Evolutionary conservation across 768 basidiomycete species (phyloP).

Genomic region (Leccinum sublutescens): DNA sequence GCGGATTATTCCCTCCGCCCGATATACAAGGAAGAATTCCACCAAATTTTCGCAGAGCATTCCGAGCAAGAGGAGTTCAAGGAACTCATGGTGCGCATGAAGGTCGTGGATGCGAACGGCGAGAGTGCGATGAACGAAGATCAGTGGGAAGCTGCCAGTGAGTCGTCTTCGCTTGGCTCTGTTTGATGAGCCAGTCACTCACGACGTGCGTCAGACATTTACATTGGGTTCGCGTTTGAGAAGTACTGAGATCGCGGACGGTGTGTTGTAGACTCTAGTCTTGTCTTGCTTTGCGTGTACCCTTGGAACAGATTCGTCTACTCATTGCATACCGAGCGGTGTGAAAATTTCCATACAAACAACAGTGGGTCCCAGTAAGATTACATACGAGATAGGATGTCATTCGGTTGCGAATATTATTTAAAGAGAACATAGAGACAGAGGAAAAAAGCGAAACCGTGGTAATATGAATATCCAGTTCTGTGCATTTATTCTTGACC

Average conservation of each 20-base stretch:
- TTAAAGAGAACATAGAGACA: neutral
- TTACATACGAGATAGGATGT: constrained; percentile 32
- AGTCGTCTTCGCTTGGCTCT: constrained; percentile 33
- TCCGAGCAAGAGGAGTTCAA: constrained; percentile 77
- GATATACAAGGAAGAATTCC: constrained; percentile 85
- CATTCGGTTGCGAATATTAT: constrained; percentile 8
- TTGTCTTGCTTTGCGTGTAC: constrained; percentile 5
- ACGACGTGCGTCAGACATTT: constrained; percentile 62
- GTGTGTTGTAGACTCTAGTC: neutral
- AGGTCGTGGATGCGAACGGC: constrained; percentile 81
- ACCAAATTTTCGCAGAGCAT: constrained; percentile 83
- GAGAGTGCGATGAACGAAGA: constrained; percentile 91
- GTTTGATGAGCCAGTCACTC: neutral
- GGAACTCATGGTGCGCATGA: constrained; percentile 85
- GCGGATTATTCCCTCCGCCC: constrained; percentile 72
- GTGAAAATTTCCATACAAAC: constrained; percentile 3
- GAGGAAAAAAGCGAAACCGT: neutral
- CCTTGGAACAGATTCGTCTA: neutral
- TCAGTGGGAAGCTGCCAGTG: constrained; percentile 99
- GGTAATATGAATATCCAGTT: constrained; percentile 15
- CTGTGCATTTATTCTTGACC: constrained; percentile 72
- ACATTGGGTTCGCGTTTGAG: constrained; percentile 90
- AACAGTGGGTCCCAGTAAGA: constrained; percentile 24
- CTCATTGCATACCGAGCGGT: neutral
- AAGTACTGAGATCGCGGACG: constrained; percentile 42